Evolutionary conservation across 352 stramenopile species (phyloP).

Genomic region (Pythium scleroteichum): DNA sequence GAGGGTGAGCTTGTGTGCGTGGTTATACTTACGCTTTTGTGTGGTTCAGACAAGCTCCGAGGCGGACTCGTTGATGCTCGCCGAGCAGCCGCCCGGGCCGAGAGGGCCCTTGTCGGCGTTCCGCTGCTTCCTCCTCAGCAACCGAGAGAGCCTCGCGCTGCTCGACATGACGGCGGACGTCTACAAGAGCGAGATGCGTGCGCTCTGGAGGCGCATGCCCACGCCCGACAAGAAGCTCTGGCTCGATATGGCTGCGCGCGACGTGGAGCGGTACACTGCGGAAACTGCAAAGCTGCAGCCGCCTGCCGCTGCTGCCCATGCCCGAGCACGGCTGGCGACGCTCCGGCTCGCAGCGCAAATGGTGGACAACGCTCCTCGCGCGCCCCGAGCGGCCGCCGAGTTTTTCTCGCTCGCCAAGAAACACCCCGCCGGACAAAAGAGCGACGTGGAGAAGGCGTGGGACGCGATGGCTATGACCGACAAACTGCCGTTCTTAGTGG

Average conservation of each 20-base stretch:
- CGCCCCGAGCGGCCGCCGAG: constrained; percentile 47
- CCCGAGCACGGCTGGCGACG: constrained; percentile 37
- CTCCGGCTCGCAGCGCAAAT: constrained; percentile 32
- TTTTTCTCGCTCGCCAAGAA: constrained; percentile 41
- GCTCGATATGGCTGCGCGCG: constrained; percentile 47
- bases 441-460: constrained; percentile 54
- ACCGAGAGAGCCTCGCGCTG: constrained; percentile 53
- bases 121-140: constrained; percentile 60
- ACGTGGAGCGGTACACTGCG: constrained; percentile 44
- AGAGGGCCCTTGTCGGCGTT: constrained; percentile 47
- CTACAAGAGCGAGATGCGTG: constrained; percentile 56
- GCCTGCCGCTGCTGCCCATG: constrained; percentile 33
- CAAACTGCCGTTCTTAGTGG: constrained; percentile 33
- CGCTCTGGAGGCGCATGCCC: constrained; percentile 48
- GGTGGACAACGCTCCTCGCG: constrained; percentile 34
- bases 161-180: constrained; percentile 56
- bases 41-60: too few species aligned
- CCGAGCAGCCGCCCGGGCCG: not conserved
- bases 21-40: not conserved
- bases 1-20: too few species aligned
- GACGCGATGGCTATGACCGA: constrained; percentile 39
- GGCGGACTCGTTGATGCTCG: too few species aligned
- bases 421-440: constrained; percentile 32
- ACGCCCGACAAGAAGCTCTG: constrained; percentile 47
- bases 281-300: constrained; percentile 55